A percentile compares a stretch with the other conserved stretches of the same genome.
Evolutionary conservation across 1,139 yeast genomes (phyloP).

Genomic region (Lipomyces yarrowii): DNA sequence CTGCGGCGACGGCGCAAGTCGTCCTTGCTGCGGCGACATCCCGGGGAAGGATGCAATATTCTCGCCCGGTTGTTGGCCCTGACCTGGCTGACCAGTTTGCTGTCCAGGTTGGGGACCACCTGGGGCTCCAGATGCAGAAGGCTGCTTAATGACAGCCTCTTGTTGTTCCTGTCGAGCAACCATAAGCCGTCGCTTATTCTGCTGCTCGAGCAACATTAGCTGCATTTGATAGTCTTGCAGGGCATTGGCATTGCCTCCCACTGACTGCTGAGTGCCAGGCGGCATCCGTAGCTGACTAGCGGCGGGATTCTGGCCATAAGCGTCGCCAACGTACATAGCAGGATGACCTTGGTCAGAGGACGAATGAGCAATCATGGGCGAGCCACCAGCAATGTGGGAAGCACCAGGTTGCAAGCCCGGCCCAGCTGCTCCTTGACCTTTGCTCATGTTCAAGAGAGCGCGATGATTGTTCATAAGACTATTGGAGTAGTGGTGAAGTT

Average conservation of each 20-base stretch:
- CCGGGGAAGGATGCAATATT: conserved; percentile 25
- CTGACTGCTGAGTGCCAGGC: conserved; percentile 23
- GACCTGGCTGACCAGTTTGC: conserved; percentile 18
- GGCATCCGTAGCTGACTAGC: conserved; percentile 26
- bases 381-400: conserved; percentile 20
- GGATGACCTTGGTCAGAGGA: conserved; percentile 26
- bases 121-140: conserved; percentile 16
- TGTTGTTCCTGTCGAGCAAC: conserved; percentile 47
- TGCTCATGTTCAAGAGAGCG: conserved; percentile 23
- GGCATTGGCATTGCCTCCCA: conserved; percentile 40
- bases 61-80: conserved; percentile 18
- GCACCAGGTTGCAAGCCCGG: conserved; percentile 16
- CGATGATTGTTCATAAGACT: conserved; percentile 29
- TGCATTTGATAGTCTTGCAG: conserved; percentile 78
- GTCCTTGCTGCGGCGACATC: conserved; percentile 31
- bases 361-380: conserved; percentile 24
- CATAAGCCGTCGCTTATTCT: conserved; percentile 58
- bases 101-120: conserved; percentile 12
- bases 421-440: conserved; percentile 15
- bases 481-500: conserved; percentile 36
- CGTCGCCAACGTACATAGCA: conserved; percentile 24
- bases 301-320: conserved; percentile 18
- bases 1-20: conserved; percentile 30
- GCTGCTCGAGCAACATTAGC: conserved; percentile 68
- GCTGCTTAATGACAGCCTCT: conserved; percentile 33